These are phyloP conservation scores for Coniochaeta sp. DNA, from an alignment of 2,329 filamentous ascomycete species.

Conservation along the genomic window DNA sequence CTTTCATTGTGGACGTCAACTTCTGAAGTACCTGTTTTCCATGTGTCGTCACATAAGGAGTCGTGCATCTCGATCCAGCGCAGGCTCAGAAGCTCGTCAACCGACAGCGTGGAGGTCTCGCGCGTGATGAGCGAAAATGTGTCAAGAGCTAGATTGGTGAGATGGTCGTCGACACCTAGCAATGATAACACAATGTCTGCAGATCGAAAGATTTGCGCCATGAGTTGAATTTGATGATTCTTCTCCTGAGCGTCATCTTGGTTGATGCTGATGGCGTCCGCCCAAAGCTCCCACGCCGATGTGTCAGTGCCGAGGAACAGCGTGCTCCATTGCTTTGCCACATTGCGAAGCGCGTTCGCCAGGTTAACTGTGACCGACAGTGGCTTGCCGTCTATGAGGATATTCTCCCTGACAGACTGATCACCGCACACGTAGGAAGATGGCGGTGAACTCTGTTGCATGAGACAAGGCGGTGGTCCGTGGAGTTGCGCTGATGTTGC, in stretches of 20 bases:
- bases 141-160: background rate
- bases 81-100: background rate
- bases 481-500: background rate
- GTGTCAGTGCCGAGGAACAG: background rate
- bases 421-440: background rate
- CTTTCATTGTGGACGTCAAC: background rate
- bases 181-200: background rate
- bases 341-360: background rate
- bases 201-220: background rate
- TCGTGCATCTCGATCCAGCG: background rate
- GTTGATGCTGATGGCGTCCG: background rate
- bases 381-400: background rate
- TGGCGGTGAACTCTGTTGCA: background rate
- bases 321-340: background rate
- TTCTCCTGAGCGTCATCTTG: background rate
- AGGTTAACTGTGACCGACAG: background rate
- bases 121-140: background rate
- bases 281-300: background rate
- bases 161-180: background rate
- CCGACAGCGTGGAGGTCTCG: background rate
- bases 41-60: background rate
- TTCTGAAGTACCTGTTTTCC: background rate
- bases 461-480: background rate
- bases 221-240: background rate
- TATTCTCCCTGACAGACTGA: background rate